Conservation (phyloP, 192 early-diverging fungal genomes). For the Chytriomyces confervae region DNA sequence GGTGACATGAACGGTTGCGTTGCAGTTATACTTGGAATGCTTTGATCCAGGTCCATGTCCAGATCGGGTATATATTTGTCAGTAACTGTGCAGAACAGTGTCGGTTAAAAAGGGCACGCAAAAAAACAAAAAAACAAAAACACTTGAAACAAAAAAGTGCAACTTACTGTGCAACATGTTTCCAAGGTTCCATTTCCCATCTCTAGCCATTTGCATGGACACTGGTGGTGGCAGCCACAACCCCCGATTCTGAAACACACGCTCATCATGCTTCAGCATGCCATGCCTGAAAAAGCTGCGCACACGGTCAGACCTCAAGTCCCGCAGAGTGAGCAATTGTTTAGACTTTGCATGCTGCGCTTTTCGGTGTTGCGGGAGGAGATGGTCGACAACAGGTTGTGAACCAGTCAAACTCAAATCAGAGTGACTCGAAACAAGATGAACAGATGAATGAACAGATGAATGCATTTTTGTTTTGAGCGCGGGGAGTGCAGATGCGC, state of each 20-base stretch:
- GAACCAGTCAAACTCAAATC: not conserved
- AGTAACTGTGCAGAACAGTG: slow-evolving; percentile 17
- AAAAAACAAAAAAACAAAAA: not conserved
- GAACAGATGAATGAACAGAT: no score
- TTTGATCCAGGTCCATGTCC: slow-evolving; percentile 28
- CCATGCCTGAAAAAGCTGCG: slow-evolving; percentile 24
- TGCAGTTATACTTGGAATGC: not conserved
- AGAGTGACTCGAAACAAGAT: not conserved
- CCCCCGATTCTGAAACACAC: slow-evolving; percentile 28
- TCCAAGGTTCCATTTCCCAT: slow-evolving; percentile 30
- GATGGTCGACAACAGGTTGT: not conserved
- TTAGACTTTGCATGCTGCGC: slow-evolving; percentile 7
- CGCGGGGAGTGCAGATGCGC: not conserved
- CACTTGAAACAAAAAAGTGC: no score
- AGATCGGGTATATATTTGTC: slow-evolving; percentile 26
- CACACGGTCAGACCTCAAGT: slow-evolving; percentile 2
- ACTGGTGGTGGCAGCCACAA: slow-evolving; percentile 10
- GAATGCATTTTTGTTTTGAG: not conserved
- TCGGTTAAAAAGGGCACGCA: not conserved
- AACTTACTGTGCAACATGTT: slow-evolving; percentile 30
- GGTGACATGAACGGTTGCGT: no score
- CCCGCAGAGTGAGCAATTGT: not conserved
- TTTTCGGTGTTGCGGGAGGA: slow-evolving; percentile 19
- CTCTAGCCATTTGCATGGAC: not conserved
- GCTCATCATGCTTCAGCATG: slow-evolving; percentile 19